These are phyloP conservation scores for Mycena sp. DNA, from an alignment of 1,284 basidiomycete genomes.

Conservation along the genomic window DNA sequence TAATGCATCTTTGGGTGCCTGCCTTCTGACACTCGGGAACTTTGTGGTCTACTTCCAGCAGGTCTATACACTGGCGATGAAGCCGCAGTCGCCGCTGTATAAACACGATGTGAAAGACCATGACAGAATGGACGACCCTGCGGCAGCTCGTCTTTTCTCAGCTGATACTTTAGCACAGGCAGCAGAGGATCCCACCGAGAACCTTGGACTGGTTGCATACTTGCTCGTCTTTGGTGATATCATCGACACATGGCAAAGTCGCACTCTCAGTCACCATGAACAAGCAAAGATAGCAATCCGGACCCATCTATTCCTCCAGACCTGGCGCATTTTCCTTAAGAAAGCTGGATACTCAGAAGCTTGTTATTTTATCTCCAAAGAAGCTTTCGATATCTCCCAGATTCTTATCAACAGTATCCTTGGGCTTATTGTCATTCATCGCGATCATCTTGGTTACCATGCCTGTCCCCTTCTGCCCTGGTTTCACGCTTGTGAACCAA, in stretches of 20 bases:
- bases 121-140: conserved; percentile 48
- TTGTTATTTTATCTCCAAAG: conserved; percentile 43
- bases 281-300: no score
- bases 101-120: conserved; percentile 46
- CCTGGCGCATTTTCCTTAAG: conserved; percentile 43
- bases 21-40: conserved; percentile 38
- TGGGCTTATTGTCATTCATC: no score
- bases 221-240: conserved; percentile 48
- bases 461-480: conserved; percentile 45
- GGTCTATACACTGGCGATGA: conserved; percentile 31
- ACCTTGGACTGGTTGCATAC: conserved; percentile 36
- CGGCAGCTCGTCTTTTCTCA: no score
- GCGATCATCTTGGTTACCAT: no score
- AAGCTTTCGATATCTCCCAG: conserved; percentile 42
- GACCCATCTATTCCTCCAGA: no score
- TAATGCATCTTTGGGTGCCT: conserved; percentile 41
- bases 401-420: no score
- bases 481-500: no score
- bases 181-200: conserved; percentile 29
- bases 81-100: conserved; percentile 38
- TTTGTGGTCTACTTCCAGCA: conserved; percentile 33
- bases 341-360: conserved; percentile 31
- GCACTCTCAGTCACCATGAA: no score
- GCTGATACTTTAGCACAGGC: conserved; percentile 33
- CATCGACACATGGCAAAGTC: conserved; percentile 45